These are phyloP conservation scores for Tuber magnatum DNA, from an alignment of 495 filamentous ascomycete species.

Conservation along the genomic window DNA sequence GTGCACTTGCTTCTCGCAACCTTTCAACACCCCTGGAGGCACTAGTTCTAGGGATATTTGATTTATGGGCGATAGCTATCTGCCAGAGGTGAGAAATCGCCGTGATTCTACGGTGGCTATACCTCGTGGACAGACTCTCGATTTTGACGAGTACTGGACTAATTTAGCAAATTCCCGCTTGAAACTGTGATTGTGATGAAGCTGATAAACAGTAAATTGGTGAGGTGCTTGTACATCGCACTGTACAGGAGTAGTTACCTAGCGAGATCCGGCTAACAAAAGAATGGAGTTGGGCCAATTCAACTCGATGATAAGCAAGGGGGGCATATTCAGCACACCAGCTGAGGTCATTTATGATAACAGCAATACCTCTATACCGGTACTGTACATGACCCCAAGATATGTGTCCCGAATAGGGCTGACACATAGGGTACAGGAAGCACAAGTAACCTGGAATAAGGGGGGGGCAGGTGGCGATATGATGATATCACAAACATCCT, in stretches of 20 bases:
- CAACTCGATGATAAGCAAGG: neutral
- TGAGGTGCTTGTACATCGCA: neutral
- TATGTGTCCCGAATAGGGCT: neutral
- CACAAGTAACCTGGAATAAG: neutral
- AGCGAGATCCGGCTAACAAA: neutral
- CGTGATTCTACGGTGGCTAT: too few species aligned
- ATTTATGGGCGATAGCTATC: too few species aligned
- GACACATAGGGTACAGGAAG: neutral
- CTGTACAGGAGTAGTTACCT: neutral
- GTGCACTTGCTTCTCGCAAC: too few species aligned
- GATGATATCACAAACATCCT: neutral
- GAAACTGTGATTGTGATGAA: neutral
- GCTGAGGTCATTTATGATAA: neutral
- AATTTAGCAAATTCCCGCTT: neutral
- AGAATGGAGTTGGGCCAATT: neutral
- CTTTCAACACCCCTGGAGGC: too few species aligned
- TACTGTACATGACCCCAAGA: neutral
- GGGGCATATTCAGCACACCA: neutral
- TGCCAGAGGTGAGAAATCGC: too few species aligned
- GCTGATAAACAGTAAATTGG: neutral
- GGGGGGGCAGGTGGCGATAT: neutral
- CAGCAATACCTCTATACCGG: neutral
- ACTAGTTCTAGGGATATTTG: too few species aligned
- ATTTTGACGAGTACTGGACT: neutral
- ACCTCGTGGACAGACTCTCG: too few species aligned